Conservation (phyloP, 352 stramenopile genomes). For the Peronosclerospora sorghi region DNA sequence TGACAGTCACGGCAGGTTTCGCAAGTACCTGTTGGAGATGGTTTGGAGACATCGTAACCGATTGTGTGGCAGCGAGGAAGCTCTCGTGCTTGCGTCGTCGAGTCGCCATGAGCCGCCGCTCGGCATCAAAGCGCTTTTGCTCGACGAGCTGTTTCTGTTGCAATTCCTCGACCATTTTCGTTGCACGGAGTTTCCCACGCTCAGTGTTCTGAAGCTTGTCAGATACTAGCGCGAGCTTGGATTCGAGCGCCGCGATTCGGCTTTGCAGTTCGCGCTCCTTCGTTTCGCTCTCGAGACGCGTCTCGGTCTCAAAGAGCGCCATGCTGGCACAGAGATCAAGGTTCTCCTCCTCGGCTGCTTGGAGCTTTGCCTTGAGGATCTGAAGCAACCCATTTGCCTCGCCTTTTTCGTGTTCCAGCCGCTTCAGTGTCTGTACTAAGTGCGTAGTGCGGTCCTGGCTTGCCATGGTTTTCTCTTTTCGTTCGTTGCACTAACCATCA, state of each 20-base stretch:
- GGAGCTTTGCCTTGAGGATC: slow-evolving; percentile 36
- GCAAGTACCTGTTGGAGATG: slow-evolving; percentile 11
- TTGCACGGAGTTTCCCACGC: slow-evolving; percentile 32
- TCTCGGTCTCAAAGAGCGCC: slow-evolving; percentile 40
- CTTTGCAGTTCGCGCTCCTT: slow-evolving; percentile 32
- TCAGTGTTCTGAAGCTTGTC: slow-evolving; percentile 51
- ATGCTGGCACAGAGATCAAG: slow-evolving; percentile 51
- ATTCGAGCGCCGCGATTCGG: slow-evolving; percentile 40
- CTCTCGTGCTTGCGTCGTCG: slow-evolving; percentile 53
- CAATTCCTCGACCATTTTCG: slow-evolving; percentile 46
- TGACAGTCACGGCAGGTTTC: slow-evolving; percentile 4
- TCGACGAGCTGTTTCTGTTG: slow-evolving; percentile 47
- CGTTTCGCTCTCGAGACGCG: slow-evolving; percentile 27
- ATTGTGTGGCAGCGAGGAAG: slow-evolving; percentile 42
- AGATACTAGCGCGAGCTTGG: slow-evolving; percentile 36
- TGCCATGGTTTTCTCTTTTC: not conserved
- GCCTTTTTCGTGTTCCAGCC: slow-evolving; percentile 38
- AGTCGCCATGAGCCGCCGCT: slow-evolving; percentile 52
- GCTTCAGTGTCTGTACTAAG: slow-evolving; percentile 27
- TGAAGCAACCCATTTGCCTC: slow-evolving; percentile 43
- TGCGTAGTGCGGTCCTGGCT: slow-evolving; percentile 9
- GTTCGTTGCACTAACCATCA: slow-evolving; percentile 9
- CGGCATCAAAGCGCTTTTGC: slow-evolving; percentile 50
- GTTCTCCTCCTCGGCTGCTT: slow-evolving; percentile 44
- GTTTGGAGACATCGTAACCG: slow-evolving; percentile 13